Evolutionary conservation across 371 early-diverging fungal genomes (phyloP).

Genomic region (Mortierella sp.): DNA sequence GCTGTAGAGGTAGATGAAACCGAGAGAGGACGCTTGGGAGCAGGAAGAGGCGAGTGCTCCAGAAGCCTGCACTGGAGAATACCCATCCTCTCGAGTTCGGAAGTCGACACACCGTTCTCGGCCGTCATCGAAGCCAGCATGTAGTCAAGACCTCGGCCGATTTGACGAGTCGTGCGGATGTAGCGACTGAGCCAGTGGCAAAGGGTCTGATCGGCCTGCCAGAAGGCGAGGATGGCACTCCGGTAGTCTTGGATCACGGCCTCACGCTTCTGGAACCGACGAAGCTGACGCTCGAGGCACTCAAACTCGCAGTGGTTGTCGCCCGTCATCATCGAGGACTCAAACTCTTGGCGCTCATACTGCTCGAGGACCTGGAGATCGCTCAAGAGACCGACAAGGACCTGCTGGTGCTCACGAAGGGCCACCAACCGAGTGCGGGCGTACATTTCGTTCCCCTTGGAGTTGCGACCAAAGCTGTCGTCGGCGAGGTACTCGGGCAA

Average conservation of each 20-base stretch:
- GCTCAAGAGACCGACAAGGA: conserved; percentile 16
- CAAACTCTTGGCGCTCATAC: neutral
- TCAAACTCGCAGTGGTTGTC: neutral
- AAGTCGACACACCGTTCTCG: neutral
- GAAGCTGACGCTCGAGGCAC: neutral
- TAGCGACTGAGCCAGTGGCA: conserved; percentile 22
- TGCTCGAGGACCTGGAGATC: conserved; percentile 8
- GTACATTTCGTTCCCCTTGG: conserved; percentile 24
- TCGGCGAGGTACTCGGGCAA: conserved; percentile 19
- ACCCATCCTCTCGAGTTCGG: neutral
- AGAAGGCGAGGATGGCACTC: conserved; percentile 2
- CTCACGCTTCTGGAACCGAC: neutral
- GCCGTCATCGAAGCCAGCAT: neutral
- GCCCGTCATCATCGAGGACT: neutral
- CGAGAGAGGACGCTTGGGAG: conserved; percentile 33
- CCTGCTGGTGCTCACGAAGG: conserved; percentile 31
- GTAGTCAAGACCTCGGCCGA: neutral
- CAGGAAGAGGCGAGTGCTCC: neutral
- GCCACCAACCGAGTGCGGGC: conserved; percentile 28
- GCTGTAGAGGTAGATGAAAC: conserved; percentile 19
- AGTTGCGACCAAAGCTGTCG: conserved; percentile 25
- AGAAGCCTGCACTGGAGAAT: neutral
- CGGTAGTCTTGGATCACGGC: neutral
- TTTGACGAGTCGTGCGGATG: conserved; percentile 11
- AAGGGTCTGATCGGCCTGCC: conserved; percentile 10